Base-by-base conservation (phyloP, 2,329 filamentous ascomycete species). In the Colletotrichum godetiae region DNA sequence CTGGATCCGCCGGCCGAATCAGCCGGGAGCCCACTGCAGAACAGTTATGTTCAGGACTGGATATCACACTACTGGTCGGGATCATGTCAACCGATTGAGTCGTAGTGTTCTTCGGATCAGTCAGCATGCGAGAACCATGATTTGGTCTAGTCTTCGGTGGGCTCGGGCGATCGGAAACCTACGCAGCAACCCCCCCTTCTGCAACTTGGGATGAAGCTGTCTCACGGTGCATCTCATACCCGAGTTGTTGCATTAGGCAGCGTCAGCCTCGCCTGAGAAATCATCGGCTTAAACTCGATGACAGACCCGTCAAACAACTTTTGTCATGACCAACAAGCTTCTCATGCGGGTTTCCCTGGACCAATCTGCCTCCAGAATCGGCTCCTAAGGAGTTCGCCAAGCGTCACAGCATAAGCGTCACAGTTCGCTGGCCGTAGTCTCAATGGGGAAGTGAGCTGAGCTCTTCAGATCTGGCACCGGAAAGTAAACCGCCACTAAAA, bases 171-270 rank as follows among this genome's bases (percentile, higher is more conserved):
- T 65, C 70, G 70, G 70, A 73, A 73, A 73, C 70, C 46, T 59
- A 72, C 27, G 42, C 42, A 69, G 69, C 27, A 59, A 49, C 49
- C 8, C 37, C 37, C 69, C 69, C 66, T 72, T 59, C 69, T 56
- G 27, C 60, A 46, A 73, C 59, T 64, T 73, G 60, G 60, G 70
- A 73, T 70, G 70, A 73, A 70, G 70, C 67, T 73, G 70, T 73
- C 70, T 73, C 70, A 73, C 70, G 67, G 70, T 52, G 55, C 69
- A 60, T 60, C 70, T 73, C 70, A 73, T 49, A 73, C 70, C 67
- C 65, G 70, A 73, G 27, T 55, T 65, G 70, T 70, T 70, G 70
- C 70, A 73, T 61, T 70, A 59, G 60, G 57, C 24, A 53, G 59
- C 52, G 46, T 46, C 60, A 73, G 70, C 60, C 46, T 70, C 55